Evolutionary conservation across 83 land plant species (phyloP).

Genomic region (Diphasiastrum complanatum): DNA sequence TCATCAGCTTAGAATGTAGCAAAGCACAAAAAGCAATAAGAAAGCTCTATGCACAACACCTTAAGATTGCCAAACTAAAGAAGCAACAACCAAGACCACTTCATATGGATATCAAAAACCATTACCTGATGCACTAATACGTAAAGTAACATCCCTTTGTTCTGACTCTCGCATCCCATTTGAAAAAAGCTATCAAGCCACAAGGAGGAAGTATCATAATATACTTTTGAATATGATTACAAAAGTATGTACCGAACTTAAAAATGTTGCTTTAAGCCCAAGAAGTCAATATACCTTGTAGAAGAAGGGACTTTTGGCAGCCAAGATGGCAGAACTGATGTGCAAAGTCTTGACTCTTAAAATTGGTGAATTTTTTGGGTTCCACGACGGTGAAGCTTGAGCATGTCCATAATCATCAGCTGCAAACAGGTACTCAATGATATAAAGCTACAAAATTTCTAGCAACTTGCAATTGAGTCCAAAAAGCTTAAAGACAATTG

Average conservation of each 20-base stretch:
- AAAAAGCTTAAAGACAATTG: background rate
- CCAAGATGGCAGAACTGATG: slow-evolving; percentile 86
- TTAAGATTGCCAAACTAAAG: too few species aligned
- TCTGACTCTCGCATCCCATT: slow-evolving; percentile 95
- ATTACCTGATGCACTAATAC: slow-evolving; percentile 69
- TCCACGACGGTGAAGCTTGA: slow-evolving; percentile 45
- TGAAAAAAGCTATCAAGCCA: slow-evolving; percentile 94
- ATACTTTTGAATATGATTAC: too few species aligned
- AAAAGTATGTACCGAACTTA: background rate
- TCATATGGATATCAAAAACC: too few species aligned
- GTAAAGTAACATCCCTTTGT: slow-evolving; percentile 71
- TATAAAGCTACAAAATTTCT: background rate
- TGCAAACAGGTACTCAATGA: slow-evolving; percentile 1
- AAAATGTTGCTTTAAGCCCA: background rate
- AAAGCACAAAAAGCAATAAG: too few species aligned
- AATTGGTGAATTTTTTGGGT: slow-evolving; percentile 54
- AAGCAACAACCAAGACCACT: slow-evolving; percentile 1
- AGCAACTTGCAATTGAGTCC: background rate
- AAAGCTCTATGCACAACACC: too few species aligned
- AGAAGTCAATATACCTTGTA: slow-evolving; percentile 50
- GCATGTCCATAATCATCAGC: slow-evolving; percentile 16
- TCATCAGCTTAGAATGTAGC: too few species aligned
- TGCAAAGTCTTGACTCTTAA: slow-evolving; percentile 61
- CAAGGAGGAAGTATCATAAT: too few species aligned
- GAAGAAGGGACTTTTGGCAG: slow-evolving; percentile 94